Percentiles rank a stretch among this genome's conserved stretches.
Evolutionary conservation across 306 rosid species (phyloP).

Genomic region (Alnus rubra): DNA sequence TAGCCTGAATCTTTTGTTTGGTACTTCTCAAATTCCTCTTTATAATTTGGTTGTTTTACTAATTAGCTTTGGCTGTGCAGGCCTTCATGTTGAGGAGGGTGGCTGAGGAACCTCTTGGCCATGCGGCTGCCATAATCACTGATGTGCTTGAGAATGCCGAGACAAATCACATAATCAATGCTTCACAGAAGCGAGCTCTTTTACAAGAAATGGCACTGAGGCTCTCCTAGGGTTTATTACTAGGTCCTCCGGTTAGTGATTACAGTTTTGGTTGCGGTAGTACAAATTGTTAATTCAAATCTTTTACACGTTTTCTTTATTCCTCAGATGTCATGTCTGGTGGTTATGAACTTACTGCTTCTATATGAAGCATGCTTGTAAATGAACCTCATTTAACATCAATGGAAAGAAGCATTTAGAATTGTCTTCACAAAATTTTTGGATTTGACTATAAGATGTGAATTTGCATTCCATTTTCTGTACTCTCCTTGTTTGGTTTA

Average conservation of each 20-base stretch:
- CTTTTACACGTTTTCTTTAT: constrained; percentile 22
- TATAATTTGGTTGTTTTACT: constrained; percentile 18
- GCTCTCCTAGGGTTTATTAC: constrained; percentile 49
- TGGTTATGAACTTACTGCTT: constrained; percentile 36
- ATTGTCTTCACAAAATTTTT: neutral
- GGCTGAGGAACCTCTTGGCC: constrained; percentile 97
- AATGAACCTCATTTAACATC: constrained; percentile 45
- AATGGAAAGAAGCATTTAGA: constrained; percentile 43
- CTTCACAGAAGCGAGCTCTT: constrained; percentile 90
- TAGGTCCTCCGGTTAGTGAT: constrained; percentile 31
- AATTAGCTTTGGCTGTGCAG: constrained; percentile 35
- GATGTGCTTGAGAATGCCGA: constrained; percentile 97
- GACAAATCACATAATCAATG: constrained; percentile 77
- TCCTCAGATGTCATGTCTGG: constrained; percentile 29
- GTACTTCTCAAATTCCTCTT: constrained; percentile 1
- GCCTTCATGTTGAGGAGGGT: constrained; percentile 95
- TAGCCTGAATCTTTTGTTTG: neutral
- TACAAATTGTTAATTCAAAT: neutral
- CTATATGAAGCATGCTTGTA: constrained; percentile 60
- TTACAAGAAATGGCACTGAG: constrained; percentile 96
- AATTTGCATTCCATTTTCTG: neutral
- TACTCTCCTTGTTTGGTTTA: neutral
- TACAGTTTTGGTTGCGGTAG: constrained; percentile 41
- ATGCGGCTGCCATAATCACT: constrained; percentile 92
- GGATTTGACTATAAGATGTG: neutral